Evolutionary conservation across 768 basidiomycete species (phyloP).

Genomic region (Leccinum rimulosum): DNA sequence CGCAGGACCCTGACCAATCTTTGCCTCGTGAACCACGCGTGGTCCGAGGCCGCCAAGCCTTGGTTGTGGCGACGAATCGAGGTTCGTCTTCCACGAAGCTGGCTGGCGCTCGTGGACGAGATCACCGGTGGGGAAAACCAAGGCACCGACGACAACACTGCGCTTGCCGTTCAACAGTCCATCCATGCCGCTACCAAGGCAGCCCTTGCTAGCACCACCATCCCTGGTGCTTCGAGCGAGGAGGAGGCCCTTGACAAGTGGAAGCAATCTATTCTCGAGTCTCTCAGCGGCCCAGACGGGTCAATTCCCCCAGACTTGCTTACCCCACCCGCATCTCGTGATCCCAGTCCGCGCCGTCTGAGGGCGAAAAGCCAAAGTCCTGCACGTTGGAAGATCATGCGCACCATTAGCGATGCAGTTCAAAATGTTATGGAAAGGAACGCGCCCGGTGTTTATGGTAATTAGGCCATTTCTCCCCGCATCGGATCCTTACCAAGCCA

Average conservation of each 20-base stretch:
- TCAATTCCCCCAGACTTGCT: slow-evolving; percentile 74
- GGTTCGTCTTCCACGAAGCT: slow-evolving; percentile 78
- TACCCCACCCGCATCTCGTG: slow-evolving; percentile 77
- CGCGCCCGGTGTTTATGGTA: slow-evolving; percentile 73
- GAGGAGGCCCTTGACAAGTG: slow-evolving; percentile 47
- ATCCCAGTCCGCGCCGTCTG: slow-evolving; percentile 76
- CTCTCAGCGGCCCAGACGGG: slow-evolving; percentile 60
- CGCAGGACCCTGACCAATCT: slow-evolving; percentile 67
- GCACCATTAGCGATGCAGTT: slow-evolving; percentile 75
- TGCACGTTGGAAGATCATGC: slow-evolving; percentile 79
- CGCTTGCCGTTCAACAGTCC: slow-evolving; percentile 60
- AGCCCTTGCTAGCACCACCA: slow-evolving; percentile 48
- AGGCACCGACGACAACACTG: slow-evolving; percentile 49
- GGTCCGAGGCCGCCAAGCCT: slow-evolving; percentile 81
- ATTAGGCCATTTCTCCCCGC: slow-evolving; percentile 18
- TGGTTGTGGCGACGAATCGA: slow-evolving; percentile 87
- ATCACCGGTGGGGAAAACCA: slow-evolving; percentile 69
- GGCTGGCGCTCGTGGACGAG: slow-evolving; percentile 79
- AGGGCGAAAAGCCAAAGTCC: slow-evolving; percentile 78
- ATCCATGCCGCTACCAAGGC: slow-evolving; percentile 65
- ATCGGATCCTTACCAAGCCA: slow-evolving; percentile 1
- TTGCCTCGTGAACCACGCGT: slow-evolving; percentile 73
- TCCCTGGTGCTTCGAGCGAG: slow-evolving; percentile 35
- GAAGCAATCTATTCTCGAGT: slow-evolving; percentile 59
- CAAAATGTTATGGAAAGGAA: slow-evolving; percentile 63